Evolutionary conservation across 768 basidiomycete genomes (phyloP).

Genomic region (Cystobasidium onofrii): DNA sequence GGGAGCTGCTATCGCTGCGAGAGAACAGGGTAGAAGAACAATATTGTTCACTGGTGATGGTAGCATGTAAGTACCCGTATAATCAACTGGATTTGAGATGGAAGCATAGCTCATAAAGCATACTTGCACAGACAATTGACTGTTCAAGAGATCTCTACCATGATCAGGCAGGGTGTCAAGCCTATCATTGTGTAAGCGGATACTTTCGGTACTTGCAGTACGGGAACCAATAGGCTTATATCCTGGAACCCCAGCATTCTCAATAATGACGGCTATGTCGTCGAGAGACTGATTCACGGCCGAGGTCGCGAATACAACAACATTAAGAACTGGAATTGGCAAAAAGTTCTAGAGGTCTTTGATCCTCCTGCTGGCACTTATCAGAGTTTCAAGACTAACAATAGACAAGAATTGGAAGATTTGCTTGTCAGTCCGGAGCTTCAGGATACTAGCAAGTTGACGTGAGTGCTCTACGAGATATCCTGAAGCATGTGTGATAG

Average conservation of each 20-base stretch:
- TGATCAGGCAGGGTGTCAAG: slow-evolving; percentile 63
- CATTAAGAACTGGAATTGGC: slow-evolving; percentile 22
- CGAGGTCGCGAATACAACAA: slow-evolving; percentile 14
- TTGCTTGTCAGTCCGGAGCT: slow-evolving; percentile 1
- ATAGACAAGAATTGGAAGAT: slow-evolving; percentile 20
- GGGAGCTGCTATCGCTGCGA: slow-evolving; percentile 52
- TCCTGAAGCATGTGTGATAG: too few relatives aligned
- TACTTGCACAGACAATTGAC: slow-evolving; percentile 57
- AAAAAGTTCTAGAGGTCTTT: slow-evolving; percentile 7
- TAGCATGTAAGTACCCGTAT: neutral
- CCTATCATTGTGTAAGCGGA: slow-evolving; percentile 50
- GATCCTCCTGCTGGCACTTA: slow-evolving; percentile 11
- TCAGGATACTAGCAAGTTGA: slow-evolving; percentile 23
- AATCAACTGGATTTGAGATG: neutral
- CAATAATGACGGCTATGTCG: slow-evolving; percentile 21
- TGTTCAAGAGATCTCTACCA: slow-evolving; percentile 53
- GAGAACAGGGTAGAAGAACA: slow-evolving; percentile 58
- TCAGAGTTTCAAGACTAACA: slow-evolving; percentile 10
- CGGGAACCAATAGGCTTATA: neutral
- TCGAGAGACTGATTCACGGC: slow-evolving; percentile 27
- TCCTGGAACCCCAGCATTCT: too few relatives aligned
- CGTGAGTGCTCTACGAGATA: neutral
- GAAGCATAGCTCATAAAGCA: slow-evolving; percentile 61
- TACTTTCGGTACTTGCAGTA: neutral
- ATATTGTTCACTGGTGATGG: slow-evolving; percentile 51